These are phyloP conservation scores for Plantago ovata DNA, from an alignment of 257 asterid species.

Conservation along the genomic window DNA sequence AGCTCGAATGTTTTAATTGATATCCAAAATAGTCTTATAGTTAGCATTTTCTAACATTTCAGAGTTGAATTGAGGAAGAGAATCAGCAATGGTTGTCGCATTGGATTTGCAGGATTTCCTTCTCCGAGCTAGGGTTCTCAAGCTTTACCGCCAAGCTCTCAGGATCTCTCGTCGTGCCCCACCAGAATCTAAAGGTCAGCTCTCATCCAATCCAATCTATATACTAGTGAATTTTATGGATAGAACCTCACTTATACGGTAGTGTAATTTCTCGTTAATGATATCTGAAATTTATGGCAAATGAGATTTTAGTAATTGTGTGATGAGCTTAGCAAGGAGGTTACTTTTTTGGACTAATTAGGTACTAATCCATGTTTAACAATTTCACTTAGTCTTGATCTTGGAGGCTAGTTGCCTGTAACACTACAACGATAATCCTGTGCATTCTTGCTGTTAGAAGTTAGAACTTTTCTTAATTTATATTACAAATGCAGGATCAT, in stretches of 20 bases:
- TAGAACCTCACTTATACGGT: no score
- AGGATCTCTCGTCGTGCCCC: conserved; percentile 80
- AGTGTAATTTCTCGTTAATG: no score
- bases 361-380: no score
- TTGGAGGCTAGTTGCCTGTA: not conserved
- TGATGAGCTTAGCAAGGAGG: not conserved
- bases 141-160: conserved; percentile 81
- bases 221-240: not conserved
- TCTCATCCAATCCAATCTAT: not conserved
- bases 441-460: no score
- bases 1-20: no score
- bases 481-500: no score
- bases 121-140: conserved; percentile 76
- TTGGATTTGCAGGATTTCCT: conserved; percentile 86
- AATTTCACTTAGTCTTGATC: no score
- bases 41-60: no score
- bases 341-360: no score
- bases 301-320: not conserved
- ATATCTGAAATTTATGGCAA: not conserved
- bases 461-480: no score
- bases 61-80: conserved; percentile 12
- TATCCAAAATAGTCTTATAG: no score
- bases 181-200: conserved; percentile 49
- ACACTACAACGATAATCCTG: no score
- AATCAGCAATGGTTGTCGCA: conserved; percentile 35